These are phyloP conservation scores for Yarrowia porcina DNA, from an alignment of 805 yeast species.

Conservation along the genomic window DNA sequence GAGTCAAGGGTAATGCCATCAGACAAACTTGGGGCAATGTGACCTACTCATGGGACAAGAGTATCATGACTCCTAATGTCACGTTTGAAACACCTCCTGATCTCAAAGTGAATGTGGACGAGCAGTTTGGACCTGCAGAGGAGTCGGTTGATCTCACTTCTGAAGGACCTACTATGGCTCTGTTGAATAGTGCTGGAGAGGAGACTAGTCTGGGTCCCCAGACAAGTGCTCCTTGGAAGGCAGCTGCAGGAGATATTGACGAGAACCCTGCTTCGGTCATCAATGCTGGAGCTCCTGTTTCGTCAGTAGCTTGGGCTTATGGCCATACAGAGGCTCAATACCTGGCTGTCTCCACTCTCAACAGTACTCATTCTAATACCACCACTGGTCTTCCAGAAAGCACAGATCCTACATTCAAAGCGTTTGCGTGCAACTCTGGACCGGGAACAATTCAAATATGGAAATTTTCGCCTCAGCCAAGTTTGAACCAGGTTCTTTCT, in stretches of 20 bases:
- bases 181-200: not conserved
- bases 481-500: slow-evolving; percentile 35
- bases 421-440: slow-evolving; percentile 26
- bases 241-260: not conserved
- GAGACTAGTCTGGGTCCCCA: not conserved
- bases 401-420: slow-evolving; percentile 28
- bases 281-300: slow-evolving; percentile 52
- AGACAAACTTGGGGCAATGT: slow-evolving; percentile 51
- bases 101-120: not conserved
- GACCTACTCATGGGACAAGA: slow-evolving; percentile 45
- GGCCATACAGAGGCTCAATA: slow-evolving; percentile 39
- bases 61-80: slow-evolving; percentile 30
- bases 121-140: not conserved
- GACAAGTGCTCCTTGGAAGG: not conserved
- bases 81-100: slow-evolving; percentile 9
- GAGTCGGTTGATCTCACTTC: not conserved
- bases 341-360: slow-evolving; percentile 52
- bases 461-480: not conserved
- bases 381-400: slow-evolving; percentile 40
- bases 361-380: slow-evolving; percentile 36
- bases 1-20: slow-evolving; percentile 44
- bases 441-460: slow-evolving; percentile 32
- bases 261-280: slow-evolving; percentile 43
- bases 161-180: not conserved
- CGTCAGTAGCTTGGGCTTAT: slow-evolving; percentile 52